A percentile compares a stretch with the other conserved stretches of the same genome.
Evolutionary conservation across 2,329 filamentous ascomycete species (phyloP).

Genomic region (Sporothrix protearum): DNA sequence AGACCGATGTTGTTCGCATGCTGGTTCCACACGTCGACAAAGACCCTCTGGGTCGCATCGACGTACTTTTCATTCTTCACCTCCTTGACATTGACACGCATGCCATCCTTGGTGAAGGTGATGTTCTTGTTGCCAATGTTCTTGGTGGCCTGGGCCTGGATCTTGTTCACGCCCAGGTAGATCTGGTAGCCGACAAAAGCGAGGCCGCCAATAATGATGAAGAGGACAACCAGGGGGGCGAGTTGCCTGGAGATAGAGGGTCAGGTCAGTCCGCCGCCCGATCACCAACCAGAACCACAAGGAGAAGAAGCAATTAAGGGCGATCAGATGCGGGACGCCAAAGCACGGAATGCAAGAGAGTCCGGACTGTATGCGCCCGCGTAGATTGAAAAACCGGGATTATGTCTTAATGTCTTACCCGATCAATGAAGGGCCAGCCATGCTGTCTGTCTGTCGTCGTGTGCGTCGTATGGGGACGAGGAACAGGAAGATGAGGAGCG

Average conservation of each 20-base stretch:
- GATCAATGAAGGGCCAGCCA: slow-evolving; percentile 15
- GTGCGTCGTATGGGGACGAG: not conserved
- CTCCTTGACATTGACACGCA: slow-evolving; percentile 68
- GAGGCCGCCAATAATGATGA: slow-evolving; percentile 53
- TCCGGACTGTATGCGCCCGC: not conserved
- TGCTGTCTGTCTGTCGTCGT: not conserved
- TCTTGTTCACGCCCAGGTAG: slow-evolving; percentile 64
- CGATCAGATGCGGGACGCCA: not conserved
- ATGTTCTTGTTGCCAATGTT: slow-evolving; percentile 74
- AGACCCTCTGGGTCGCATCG: slow-evolving; percentile 66
- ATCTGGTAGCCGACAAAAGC: slow-evolving; percentile 70
- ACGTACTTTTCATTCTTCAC: slow-evolving; percentile 66
- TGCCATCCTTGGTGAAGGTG: slow-evolving; percentile 69
- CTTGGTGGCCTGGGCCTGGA: slow-evolving; percentile 61
- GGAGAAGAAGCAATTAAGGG: not conserved
- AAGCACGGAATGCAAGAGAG: not conserved
- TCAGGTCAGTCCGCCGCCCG: not conserved
- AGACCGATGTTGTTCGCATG: slow-evolving; percentile 34
- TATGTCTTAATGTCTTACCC: slow-evolving; percentile 3
- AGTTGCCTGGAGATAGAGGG: slow-evolving; percentile 48
- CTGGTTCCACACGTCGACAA: slow-evolving; percentile 65
- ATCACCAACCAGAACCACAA: not conserved
- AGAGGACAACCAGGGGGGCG: slow-evolving; percentile 63
- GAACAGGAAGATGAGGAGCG: not conserved
- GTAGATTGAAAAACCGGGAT: not conserved